Base-by-base conservation (phyloP, 306 rosid species). In the Cicer pinnatifidum region DNA sequence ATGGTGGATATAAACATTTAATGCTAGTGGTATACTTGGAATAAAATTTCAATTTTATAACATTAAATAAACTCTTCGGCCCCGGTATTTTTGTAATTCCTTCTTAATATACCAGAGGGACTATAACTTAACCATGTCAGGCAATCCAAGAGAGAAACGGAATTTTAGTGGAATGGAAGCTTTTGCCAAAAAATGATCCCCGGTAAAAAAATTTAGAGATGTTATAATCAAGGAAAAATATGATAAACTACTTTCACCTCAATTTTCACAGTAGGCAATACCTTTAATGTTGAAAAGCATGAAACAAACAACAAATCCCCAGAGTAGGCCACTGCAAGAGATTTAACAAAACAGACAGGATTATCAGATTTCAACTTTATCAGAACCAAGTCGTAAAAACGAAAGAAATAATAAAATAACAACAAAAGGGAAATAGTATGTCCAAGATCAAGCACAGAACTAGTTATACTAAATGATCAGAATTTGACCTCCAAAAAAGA, bases 271-370 rank as follows among this genome's bases (percentile, higher is more conserved):
- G 65, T 46, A 15, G 12, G 63, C 43, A 33, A 47, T 89, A 94
- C 99, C 99, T 86, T 90, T 92, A 69, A 94, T 78, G 53, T 94
- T 90, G 78, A 94, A 91, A 82, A 94, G 92, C 95, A 94, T 87
- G 87, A 94, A 94, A 52, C 87, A 93, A 33, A 94, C 95, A 37
- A 94, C 99, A 57, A 94, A 94, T 86, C 97, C 99, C 99, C 99
- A 94, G 37, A 94, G 85, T 6, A 81, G 96, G 63, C 87, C 96
- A 43, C 99, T 94, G 89, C 86, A 88, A 71, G 58, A 79, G 62
- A 81, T 85, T 78, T 71, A 40, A 67, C 56, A 78, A 71, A n/a
- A n/a, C n/a, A n/a, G n/a, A 44, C 15, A 57, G 35, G 43, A 12
- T 82, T 48, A 33, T 77, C 64, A 79, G 83, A 69, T 77, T 56